Evolutionary conservation across 2,329 filamentous ascomycete genomes (phyloP).

Genomic region (Trichoderma sp.): DNA sequence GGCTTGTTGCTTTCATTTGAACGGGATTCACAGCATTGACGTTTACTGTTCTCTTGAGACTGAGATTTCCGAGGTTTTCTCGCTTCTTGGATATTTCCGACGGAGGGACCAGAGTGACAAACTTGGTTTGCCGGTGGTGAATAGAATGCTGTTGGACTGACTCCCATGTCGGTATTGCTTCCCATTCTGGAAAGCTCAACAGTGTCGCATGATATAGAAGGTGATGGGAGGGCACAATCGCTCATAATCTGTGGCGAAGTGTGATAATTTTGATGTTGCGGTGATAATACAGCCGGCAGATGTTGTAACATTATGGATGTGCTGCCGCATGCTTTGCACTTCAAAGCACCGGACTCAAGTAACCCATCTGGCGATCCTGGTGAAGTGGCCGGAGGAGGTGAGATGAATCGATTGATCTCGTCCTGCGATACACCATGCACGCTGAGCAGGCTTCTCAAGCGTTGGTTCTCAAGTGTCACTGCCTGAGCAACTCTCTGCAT

Average conservation of each 20-base stretch:
- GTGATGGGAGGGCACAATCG: background rate
- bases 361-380: background rate
- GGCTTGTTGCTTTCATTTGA: background rate
- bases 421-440: conserved; percentile 12
- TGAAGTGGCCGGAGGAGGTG: background rate
- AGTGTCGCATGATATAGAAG: background rate
- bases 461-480: conserved; percentile 13
- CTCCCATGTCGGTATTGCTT: background rate
- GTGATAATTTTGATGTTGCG: too few relatives aligned
- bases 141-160: background rate
- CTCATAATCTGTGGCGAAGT: background rate
- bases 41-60: too few relatives aligned
- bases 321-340: background rate
- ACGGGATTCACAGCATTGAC: background rate
- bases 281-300: background rate
- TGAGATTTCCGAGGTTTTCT: background rate
- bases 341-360: background rate
- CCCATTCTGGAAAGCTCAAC: background rate
- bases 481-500: conserved; percentile 17
- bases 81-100: background rate
- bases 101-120: background rate
- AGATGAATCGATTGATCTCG: conserved; percentile 2
- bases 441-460: conserved; percentile 4
- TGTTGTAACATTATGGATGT: background rate
- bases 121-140: too few relatives aligned